Percentiles rank a stretch among this genome's conserved stretches.
These are phyloP conservation scores for Ochetophila trinervis DNA, from an alignment of 306 rosid genomes.

Conservation along the genomic window DNA sequence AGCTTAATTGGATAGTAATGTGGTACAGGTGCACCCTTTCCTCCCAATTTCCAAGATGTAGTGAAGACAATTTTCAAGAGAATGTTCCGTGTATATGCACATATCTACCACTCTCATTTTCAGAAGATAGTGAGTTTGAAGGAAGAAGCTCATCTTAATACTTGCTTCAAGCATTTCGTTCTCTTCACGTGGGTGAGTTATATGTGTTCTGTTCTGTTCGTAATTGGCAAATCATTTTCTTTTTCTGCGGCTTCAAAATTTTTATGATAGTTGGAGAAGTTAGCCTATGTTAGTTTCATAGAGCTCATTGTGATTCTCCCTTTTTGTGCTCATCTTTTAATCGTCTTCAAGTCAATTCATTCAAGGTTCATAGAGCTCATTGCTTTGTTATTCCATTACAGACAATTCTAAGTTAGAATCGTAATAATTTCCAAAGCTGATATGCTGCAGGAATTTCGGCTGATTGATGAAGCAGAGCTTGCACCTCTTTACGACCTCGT, in stretches of 20 bases:
- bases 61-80: constrained; percentile 82
- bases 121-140: constrained; percentile 77
- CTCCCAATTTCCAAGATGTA: constrained; percentile 66
- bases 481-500: constrained; percentile 79
- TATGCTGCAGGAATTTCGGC: constrained; percentile 53
- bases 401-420: too few relatives aligned
- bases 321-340: not conserved
- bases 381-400: too few relatives aligned
- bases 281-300: too few relatives aligned
- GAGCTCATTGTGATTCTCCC: not conserved
- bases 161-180: constrained; percentile 93
- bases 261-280: too few relatives aligned
- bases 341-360: not conserved
- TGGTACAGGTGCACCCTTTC: constrained; percentile 70
- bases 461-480: constrained; percentile 73
- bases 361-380: too few relatives aligned
- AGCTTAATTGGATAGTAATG: not conserved
- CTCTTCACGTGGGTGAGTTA: constrained; percentile 77
- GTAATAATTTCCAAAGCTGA: too few relatives aligned
- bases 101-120: constrained; percentile 80
- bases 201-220: not conserved
- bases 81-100: constrained; percentile 86
- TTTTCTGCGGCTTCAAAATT: too few relatives aligned
- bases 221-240: not conserved
- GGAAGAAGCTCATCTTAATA: constrained; percentile 92